Percentiles rank a stretch among this genome's conserved stretches.
Evolutionary conservation across 495 filamentous ascomycete species (phyloP).

Genomic region (Cenococcum geophilum): DNA sequence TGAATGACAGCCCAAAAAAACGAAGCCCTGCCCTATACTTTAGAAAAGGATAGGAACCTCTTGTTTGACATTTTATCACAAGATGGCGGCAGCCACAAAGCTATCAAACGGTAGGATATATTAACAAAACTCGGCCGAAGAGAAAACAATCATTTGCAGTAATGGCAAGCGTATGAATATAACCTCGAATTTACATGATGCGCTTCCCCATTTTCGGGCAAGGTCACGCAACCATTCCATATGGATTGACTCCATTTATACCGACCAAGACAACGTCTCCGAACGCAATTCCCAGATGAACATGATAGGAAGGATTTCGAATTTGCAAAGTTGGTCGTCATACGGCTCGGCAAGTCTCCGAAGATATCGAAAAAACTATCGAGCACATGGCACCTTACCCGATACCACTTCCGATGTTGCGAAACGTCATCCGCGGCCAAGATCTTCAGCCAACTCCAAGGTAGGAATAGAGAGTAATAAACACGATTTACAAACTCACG

Average conservation of each 20-base stretch:
- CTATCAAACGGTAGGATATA: neutral
- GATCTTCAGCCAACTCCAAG: too few species aligned
- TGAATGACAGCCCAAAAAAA: too few species aligned
- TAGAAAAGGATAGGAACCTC: too few species aligned
- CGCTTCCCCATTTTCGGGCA: neutral
- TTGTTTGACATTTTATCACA: too few species aligned
- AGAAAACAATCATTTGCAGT: neutral
- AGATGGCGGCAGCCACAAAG: too few species aligned
- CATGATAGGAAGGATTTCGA: conserved; percentile 1
- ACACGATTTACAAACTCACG: too few species aligned
- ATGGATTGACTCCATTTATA: neutral
- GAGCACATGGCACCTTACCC: too few species aligned
- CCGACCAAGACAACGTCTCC: neutral
- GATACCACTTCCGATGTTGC: too few species aligned
- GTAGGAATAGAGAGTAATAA: too few species aligned
- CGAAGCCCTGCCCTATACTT: too few species aligned
- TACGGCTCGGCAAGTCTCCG: neutral
- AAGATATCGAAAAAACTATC: too few species aligned
- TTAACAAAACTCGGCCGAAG: neutral
- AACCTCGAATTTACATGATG: neutral
- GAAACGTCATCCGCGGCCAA: too few species aligned
- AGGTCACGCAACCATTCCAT: neutral
- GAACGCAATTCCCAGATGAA: neutral
- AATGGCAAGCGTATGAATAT: neutral
- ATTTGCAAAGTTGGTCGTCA: neutral